phyloP scores from a whole-genome alignment of 179 eudicot genomes.

The Carnegiea gigantea region DNA sequence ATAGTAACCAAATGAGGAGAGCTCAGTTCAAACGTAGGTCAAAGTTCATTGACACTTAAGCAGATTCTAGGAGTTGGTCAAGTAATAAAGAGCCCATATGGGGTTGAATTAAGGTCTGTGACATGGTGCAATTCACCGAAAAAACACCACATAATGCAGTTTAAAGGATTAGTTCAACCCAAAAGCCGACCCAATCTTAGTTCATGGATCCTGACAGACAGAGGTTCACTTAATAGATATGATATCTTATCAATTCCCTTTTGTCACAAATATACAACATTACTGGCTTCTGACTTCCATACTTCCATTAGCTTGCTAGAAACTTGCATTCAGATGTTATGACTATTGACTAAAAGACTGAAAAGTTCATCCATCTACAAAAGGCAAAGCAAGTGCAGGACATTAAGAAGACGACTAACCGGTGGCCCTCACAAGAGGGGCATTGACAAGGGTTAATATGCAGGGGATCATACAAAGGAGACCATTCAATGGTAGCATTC shows the following conservation, averaged over 20 bases:
- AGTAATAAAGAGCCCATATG: no score
- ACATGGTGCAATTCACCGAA: no score
- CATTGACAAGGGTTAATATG: constrained; percentile 74
- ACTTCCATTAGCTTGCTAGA: neutral
- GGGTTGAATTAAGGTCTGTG: no score
- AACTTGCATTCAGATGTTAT: neutral
- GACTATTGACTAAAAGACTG: neutral
- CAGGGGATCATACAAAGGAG: constrained; percentile 69
- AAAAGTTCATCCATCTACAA: neutral
- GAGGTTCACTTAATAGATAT: neutral
- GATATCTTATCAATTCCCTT: neutral
- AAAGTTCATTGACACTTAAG: no score
- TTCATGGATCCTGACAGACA: neutral
- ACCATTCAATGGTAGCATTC: constrained; percentile 64
- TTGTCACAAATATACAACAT: neutral
- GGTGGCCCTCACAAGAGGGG: constrained; percentile 77
- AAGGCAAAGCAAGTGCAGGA: neutral
- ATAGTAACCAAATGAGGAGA: no score
- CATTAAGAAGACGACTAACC: constrained; percentile 36
- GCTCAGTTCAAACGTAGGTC: no score
- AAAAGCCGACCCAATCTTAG: neutral
- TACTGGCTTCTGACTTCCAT: neutral
- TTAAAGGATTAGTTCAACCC: neutral
- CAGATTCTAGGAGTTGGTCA: no score
- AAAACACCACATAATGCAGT: no score